Evolutionary conservation across 768 basidiomycete genomes (phyloP).

Genomic region (Trametes punicea): DNA sequence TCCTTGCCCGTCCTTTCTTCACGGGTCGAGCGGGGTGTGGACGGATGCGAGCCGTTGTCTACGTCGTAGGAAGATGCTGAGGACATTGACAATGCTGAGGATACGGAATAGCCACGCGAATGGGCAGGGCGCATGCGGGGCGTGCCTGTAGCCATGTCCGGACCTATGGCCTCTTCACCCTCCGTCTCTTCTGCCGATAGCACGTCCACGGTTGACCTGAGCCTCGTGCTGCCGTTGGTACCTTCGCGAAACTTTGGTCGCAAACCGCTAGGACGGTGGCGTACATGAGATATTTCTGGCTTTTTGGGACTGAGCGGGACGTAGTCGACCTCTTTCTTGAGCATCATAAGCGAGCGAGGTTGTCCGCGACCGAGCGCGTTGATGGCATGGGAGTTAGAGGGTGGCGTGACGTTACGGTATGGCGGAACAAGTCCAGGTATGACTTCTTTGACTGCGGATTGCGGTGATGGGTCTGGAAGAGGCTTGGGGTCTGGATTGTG

Average conservation of each 20-base stretch:
- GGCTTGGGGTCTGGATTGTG: neutral
- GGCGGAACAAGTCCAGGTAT: constrained; percentile 15
- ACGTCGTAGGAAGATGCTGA: neutral
- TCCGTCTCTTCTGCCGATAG: constrained; percentile 15
- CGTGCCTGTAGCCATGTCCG: neutral
- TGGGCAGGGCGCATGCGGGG: constrained; percentile 4
- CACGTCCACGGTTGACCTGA: neutral
- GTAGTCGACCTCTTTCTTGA: constrained; percentile 70
- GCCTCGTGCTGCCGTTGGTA: constrained; percentile 12
- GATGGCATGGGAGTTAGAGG: constrained; percentile 5
- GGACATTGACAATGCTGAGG: constrained; percentile 10
- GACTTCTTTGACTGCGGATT: neutral
- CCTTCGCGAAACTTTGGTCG: constrained; percentile 12
- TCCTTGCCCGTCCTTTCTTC: neutral
- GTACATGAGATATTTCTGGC: constrained; percentile 34
- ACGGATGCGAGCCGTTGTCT: neutral
- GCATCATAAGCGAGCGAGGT: constrained; percentile 57
- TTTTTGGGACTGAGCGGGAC: constrained; percentile 72
- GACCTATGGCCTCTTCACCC: neutral
- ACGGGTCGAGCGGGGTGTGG: neutral
- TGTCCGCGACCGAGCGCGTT: constrained; percentile 28
- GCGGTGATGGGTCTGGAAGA: constrained; percentile 20
- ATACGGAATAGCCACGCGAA: constrained; percentile 10
- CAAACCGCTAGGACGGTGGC: constrained; percentile 27
- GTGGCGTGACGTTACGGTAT: constrained; percentile 21